Evolutionary conservation across 345 rosid genomes (phyloP).

Genomic region (Triadica sebifera): DNA sequence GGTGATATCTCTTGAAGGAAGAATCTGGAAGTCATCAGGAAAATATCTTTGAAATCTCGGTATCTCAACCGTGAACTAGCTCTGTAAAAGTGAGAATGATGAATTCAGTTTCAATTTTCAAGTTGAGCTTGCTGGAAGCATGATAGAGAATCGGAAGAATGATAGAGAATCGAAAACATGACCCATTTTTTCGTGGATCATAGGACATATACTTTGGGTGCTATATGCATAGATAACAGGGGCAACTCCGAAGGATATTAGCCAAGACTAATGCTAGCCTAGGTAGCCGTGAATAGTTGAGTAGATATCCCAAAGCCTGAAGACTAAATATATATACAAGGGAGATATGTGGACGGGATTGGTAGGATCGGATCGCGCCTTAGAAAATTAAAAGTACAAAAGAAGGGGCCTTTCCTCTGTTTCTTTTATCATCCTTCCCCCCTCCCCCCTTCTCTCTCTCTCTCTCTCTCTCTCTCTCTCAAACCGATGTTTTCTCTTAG

Average conservation of each 20-base stretch:
- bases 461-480: background rate
- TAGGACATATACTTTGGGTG: conserved; percentile 8
- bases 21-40: conserved; percentile 99
- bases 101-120: conserved; percentile 11
- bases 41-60: conserved; percentile 57
- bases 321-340: background rate
- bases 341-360: conserved; percentile 24
- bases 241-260: conserved; percentile 19
- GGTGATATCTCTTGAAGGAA: conserved; percentile 93
- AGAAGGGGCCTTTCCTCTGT: background rate
- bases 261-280: conserved; percentile 31
- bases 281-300: conserved; percentile 35
- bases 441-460: conserved; percentile 1
- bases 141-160: conserved; percentile 2
- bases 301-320: conserved; percentile 34
- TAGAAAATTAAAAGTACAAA: conserved; percentile 15
- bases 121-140: conserved; percentile 15
- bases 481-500: conserved; percentile 19
- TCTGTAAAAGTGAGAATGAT: background rate
- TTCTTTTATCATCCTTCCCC: background rate
- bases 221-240: conserved; percentile 11
- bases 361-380: conserved; percentile 23
- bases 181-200: conserved; percentile 14
- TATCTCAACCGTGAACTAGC: background rate
- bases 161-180: conserved; percentile 8